phyloP scores from a whole-genome alignment of 768 basidiomycete species.

The Flagelloscypha sp. region DNA sequence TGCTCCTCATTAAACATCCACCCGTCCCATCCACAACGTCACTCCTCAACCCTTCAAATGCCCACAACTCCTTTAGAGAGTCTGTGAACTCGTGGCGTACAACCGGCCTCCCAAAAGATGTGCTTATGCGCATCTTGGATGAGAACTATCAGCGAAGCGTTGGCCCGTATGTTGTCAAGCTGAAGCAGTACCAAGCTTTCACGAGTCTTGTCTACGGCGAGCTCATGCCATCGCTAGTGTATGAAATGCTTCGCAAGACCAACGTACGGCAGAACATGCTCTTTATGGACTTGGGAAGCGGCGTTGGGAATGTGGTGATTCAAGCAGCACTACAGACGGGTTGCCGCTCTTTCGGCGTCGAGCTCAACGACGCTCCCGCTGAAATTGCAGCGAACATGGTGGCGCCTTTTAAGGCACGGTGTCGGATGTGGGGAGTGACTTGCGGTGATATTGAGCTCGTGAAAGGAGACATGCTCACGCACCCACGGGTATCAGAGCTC shows the following conservation, averaged over 20 bases:
- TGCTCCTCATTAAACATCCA: constrained; percentile 63
- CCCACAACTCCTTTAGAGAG: constrained; percentile 41
- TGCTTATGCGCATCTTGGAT: constrained; percentile 71
- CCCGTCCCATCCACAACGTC: constrained; percentile 39
- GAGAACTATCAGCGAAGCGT: constrained; percentile 93
- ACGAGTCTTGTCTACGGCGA: constrained; percentile 87
- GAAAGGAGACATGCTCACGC: constrained; percentile 79
- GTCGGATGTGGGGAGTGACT: constrained; percentile 85
- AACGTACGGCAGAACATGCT: constrained; percentile 50
- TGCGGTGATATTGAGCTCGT: constrained; percentile 72
- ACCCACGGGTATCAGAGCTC: constrained; percentile 56
- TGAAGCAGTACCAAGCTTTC: constrained; percentile 78
- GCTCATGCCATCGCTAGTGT: constrained; percentile 74
- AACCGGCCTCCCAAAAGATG: constrained; percentile 50
- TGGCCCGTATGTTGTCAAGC: constrained; percentile 76
- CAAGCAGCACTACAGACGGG: constrained; percentile 79
- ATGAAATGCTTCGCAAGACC: constrained; percentile 57
- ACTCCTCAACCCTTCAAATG: constrained; percentile 34
- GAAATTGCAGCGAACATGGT: constrained; percentile 71
- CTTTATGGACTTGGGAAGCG: constrained; percentile 80
- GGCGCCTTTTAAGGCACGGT: constrained; percentile 65
- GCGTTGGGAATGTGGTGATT: constrained; percentile 78
- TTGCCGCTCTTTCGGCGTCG: constrained; percentile 69
- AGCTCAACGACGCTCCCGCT: constrained; percentile 71
- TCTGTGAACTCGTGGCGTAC: constrained; percentile 42